Evolutionary conservation across 2,329 filamentous ascomycete species (phyloP), one percentile per base, ranked within the genome.

Genomic region (Ceratocystis diversiconidia): DNA sequence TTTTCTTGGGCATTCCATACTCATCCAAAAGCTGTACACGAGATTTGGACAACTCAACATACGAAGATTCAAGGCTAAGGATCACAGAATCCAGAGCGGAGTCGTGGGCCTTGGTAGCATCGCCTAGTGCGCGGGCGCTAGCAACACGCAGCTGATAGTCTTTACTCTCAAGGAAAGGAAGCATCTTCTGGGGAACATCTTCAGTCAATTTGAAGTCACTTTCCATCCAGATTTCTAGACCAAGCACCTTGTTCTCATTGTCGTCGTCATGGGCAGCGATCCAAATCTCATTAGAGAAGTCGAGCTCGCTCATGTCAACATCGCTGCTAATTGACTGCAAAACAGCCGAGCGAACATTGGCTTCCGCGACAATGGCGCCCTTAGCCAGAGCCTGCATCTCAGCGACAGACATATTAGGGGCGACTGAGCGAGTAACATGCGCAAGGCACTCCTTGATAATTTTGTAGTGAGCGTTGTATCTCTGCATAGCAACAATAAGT

Each of bases 1-100:
- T 85, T 76, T 95, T 97, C 72, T 85, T 87, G 2, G 90, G 89
- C 89, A 99, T 96, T 64, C 95, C 94, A 73, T 90, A 97, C 69
- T 92, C 88, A 73, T 99, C 92, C 48, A 92, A 85, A 71, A 92
- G 86, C 10, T 91, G 90, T 60, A 88, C 83, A 67, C 88, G 85
- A 1, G 91, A 89, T 73, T 94, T 95, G 5, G 89, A 87, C 69
- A 92, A 83, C 69, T 92, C 85, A 57, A 80, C 75, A 73, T 99
- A 99, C 1, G 83, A 84, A 4, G 81, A 76, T 71, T 90, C 81
- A 25, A 99, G 79, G 64, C 80, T 79, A 55, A 79, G 76, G 15
- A 96, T 75, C 5, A 91, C 79, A 10, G 80, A 76, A 5, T 80
- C 76, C 67, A 92, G 84, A 1, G 82, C 81, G 0, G 80, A 75